phyloP scores from a whole-genome alignment of 345 rosid species.

The Excoecaria agallocha region DNA sequence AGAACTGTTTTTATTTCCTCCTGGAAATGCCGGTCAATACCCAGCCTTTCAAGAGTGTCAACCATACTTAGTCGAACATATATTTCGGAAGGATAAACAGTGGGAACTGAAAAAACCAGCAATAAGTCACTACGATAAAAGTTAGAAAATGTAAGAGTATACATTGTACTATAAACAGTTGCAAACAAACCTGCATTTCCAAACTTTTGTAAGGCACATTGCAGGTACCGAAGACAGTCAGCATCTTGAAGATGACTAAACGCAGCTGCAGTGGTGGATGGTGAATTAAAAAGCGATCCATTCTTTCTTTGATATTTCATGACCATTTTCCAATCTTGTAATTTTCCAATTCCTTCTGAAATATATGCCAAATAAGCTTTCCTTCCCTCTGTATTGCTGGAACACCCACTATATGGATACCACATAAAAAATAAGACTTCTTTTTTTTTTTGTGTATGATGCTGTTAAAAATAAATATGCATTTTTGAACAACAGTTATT shows the following conservation, averaged over 20 bases:
- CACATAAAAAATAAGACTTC: not conserved
- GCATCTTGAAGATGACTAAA: constrained; percentile 46
- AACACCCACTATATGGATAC: constrained; percentile 25
- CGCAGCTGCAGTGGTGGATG: constrained; percentile 85
- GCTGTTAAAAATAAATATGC: not conserved
- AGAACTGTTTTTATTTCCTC: constrained; percentile 48
- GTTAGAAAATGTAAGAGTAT: not conserved
- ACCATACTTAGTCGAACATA: not conserved
- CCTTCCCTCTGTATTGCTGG: constrained; percentile 43
- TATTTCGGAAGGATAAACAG: not conserved
- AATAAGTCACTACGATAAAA: constrained; percentile 12
- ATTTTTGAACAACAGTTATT: not conserved
- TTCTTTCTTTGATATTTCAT: constrained; percentile 66
- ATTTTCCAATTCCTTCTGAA: constrained; percentile 62
- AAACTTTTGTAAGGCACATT: constrained; percentile 49
- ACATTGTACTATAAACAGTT: not conserved
- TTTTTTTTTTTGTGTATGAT: too few relatives aligned
- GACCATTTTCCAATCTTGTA: constrained; percentile 59
- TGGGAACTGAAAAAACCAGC: constrained; percentile 49
- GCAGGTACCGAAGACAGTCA: constrained; percentile 63
- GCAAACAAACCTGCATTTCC: constrained; percentile 59
- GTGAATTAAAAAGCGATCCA: constrained; percentile 83
- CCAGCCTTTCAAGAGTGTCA: constrained; percentile 43
- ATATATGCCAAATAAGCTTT: constrained; percentile 59
- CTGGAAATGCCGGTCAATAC: constrained; percentile 58